Evolutionary conservation across 306 rosid species (phyloP).

Genomic region (Canavalia ensiformis): DNA sequence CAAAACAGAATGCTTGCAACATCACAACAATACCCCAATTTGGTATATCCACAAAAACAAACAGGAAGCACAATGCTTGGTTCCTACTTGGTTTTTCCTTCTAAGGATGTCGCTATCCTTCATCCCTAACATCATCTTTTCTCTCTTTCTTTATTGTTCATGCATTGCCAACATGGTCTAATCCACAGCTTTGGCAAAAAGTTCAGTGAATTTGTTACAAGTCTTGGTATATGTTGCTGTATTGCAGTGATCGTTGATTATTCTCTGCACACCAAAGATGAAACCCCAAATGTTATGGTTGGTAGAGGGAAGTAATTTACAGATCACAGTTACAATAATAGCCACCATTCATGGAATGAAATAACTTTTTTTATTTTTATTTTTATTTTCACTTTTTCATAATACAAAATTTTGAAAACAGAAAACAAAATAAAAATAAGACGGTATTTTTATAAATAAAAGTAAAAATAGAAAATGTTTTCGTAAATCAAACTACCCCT

Average conservation of each 20-base stretch:
- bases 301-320: conserved; percentile 19
- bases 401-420: too few relatives aligned
- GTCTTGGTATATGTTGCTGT: conserved; percentile 17
- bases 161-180: conserved; percentile 11
- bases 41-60: conserved; percentile 36
- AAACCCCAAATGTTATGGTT: conserved; percentile 29
- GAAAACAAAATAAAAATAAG: too few relatives aligned
- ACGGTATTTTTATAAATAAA: too few relatives aligned
- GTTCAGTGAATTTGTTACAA: conserved; percentile 21
- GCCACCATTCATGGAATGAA: conserved; percentile 8
- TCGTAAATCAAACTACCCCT: too few relatives aligned
- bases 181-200: conserved; percentile 27
- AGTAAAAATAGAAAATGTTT: too few relatives aligned
- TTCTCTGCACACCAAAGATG: conserved; percentile 47
- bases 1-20: conserved; percentile 28
- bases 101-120: conserved; percentile 13
- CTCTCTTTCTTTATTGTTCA: not conserved
- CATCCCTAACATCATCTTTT: not conserved
- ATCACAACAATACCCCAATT: conserved; percentile 23
- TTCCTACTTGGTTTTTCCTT: not conserved
- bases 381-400: too few relatives aligned
- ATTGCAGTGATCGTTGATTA: conserved; percentile 19
- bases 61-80: not conserved
- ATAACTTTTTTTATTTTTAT: not conserved
- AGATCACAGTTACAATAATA: conserved; percentile 26